Percentiles rank a stretch among this genome's conserved stretches.
These are phyloP conservation scores for Auricularia auricula-judae DNA, from an alignment of 768 basidiomycete genomes.

Conservation along the genomic window DNA sequence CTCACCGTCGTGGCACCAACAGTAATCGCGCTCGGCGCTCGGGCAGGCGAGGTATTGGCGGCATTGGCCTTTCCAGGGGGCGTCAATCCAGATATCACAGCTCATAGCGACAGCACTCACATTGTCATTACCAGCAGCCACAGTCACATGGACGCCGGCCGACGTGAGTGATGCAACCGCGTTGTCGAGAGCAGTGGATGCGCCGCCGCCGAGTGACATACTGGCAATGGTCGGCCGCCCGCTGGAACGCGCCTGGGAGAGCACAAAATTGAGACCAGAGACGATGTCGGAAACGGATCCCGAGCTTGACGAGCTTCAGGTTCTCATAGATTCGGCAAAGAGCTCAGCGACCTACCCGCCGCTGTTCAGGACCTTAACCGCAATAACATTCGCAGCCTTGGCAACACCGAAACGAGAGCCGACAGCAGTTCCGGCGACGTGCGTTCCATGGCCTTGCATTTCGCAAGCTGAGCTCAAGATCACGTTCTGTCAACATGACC, in stretches of 20 bases:
- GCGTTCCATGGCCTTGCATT: slow-evolving; percentile 32
- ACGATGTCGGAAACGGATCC: slow-evolving; percentile 11
- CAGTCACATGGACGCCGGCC: slow-evolving; percentile 22
- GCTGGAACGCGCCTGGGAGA: slow-evolving; percentile 10
- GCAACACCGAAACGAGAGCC: slow-evolving; percentile 27
- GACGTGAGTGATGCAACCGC: slow-evolving; percentile 23
- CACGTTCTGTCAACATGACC: not conserved
- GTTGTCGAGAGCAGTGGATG: slow-evolving; percentile 19
- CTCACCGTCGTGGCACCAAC: slow-evolving; percentile 24
- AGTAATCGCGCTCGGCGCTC: slow-evolving; percentile 24
- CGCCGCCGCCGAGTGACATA: slow-evolving; percentile 28
- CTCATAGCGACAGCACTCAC: not conserved
- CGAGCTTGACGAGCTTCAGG: not conserved
- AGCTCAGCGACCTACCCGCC: slow-evolving; percentile 16
- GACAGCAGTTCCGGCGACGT: slow-evolving; percentile 15
- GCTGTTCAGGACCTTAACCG: slow-evolving; percentile 32
- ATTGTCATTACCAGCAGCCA: slow-evolving; percentile 28
- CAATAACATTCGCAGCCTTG: slow-evolving; percentile 24
- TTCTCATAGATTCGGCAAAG: not conserved
- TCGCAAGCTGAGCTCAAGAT: slow-evolving; percentile 3
- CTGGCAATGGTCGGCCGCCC: slow-evolving; percentile 24
- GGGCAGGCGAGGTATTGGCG: slow-evolving; percentile 23
- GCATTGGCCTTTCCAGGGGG: slow-evolving; percentile 10
- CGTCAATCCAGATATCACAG: slow-evolving; percentile 7
- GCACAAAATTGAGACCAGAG: slow-evolving; percentile 24